A percentile compares a stretch with the other conserved stretches of the same genome.
These are phyloP conservation scores for Leptographium radiaticola DNA, from an alignment of 2,329 filamentous ascomycete genomes.

Conservation along the genomic window DNA sequence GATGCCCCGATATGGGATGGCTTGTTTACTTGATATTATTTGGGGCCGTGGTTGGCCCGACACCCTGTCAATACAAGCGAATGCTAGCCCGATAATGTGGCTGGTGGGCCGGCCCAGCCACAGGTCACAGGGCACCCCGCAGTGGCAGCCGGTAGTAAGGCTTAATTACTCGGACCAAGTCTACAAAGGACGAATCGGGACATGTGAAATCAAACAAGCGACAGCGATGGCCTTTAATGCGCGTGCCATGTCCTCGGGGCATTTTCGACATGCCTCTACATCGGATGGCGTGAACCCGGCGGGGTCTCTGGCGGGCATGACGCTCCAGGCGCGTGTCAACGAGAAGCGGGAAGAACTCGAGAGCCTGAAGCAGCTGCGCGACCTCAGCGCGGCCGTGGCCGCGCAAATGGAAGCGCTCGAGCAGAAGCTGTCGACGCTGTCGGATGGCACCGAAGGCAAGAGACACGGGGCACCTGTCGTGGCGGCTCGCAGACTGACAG, in stretches of 20 bases:
- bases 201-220: not conserved
- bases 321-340: constrained; percentile 64
- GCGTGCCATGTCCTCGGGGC: constrained; percentile 40
- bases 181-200: too few relatives aligned
- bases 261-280: constrained; percentile 50
- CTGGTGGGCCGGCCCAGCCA: constrained; percentile 4
- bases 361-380: constrained; percentile 62
- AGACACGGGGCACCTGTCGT: not conserved
- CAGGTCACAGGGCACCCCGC: constrained; percentile 2
- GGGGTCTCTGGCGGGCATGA: constrained; percentile 38
- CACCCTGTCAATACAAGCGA: constrained; percentile 4
- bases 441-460: constrained; percentile 67
- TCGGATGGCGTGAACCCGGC: constrained; percentile 25
- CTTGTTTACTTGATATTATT: constrained; percentile 10
- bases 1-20: constrained; percentile 4
- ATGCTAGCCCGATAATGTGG: constrained; percentile 5
- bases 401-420: constrained; percentile 73
- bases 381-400: constrained; percentile 66
- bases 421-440: constrained; percentile 63
- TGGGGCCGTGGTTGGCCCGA: constrained; percentile 10
- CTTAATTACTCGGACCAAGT: not conserved
- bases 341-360: constrained; percentile 80
- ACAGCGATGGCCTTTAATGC: constrained; percentile 11
- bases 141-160: not conserved
- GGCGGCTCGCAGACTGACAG: constrained; percentile 4